Evolutionary conservation across 768 basidiomycete genomes (phyloP).

Genomic region (Tephrocybe rancida): DNA sequence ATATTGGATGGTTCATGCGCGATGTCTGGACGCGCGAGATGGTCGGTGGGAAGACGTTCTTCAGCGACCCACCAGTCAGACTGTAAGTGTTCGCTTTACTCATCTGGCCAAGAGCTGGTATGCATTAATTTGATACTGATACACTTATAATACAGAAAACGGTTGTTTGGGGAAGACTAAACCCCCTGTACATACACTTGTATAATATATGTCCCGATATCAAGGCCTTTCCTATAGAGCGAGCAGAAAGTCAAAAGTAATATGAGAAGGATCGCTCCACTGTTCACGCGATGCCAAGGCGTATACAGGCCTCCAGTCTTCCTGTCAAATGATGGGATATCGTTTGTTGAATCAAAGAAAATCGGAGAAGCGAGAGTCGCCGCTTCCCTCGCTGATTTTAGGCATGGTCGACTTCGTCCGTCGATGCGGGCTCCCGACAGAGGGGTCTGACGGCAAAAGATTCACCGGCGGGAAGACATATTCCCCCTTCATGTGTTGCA

Average conservation of each 20-base stretch:
- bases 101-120: not conserved
- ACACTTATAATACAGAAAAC: slow-evolving; percentile 45
- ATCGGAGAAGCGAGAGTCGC: not conserved
- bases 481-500: slow-evolving; percentile 39
- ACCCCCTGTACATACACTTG: not conserved
- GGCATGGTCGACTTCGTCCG: slow-evolving; percentile 33
- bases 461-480: slow-evolving; percentile 39
- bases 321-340: no score
- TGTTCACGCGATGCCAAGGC: no score
- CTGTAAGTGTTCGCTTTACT: slow-evolving; percentile 52
- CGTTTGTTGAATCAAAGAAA: not conserved
- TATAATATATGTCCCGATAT: not conserved
- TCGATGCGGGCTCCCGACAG: slow-evolving; percentile 19
- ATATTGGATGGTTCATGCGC: slow-evolving; percentile 81
- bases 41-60: slow-evolving; percentile 70
- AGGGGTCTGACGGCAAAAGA: not conserved
- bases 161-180: slow-evolving; percentile 62
- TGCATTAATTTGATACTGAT: not conserved
- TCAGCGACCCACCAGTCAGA: slow-evolving; percentile 70
- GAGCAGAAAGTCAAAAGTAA: no score
- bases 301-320: no score
- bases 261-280: no score
- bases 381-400: slow-evolving; percentile 27
- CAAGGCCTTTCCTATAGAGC: no score
- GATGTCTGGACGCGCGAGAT: slow-evolving; percentile 91